A percentile compares a stretch with the other conserved stretches of the same genome.
Evolutionary conservation across 805 yeast species (phyloP).

Genomic region (Nematodospora valgi): DNA sequence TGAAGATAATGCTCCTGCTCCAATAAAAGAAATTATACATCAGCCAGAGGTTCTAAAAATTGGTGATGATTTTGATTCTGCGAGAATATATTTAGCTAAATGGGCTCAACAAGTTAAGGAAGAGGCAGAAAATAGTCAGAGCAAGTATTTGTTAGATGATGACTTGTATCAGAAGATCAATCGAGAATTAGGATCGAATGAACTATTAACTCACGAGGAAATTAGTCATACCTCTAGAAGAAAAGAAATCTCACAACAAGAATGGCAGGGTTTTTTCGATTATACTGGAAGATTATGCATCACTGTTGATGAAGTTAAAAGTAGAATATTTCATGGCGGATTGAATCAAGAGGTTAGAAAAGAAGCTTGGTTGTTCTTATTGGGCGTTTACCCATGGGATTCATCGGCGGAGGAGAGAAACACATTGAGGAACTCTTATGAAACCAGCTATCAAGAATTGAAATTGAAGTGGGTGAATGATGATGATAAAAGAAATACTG

Average conservation of each 20-base stretch:
- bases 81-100: slow-evolving; percentile 86
- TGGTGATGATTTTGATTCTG: slow-evolving; percentile 90
- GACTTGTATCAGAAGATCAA: slow-evolving; percentile 56
- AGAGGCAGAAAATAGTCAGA: slow-evolving; percentile 67
- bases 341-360: slow-evolving; percentile 53
- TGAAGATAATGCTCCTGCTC: slow-evolving; percentile 59
- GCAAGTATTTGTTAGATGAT: slow-evolving; percentile 51
- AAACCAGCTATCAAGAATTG: slow-evolving; percentile 58
- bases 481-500: slow-evolving; percentile 46
- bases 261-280: slow-evolving; percentile 88
- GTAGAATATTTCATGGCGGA: slow-evolving; percentile 89
- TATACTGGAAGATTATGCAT: slow-evolving; percentile 66
- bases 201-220: slow-evolving; percentile 56
- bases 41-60: slow-evolving; percentile 79
- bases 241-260: slow-evolving; percentile 61
- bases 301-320: slow-evolving; percentile 77
- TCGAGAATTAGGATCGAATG: slow-evolving; percentile 59
- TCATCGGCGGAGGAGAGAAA: slow-evolving; percentile 67
- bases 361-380: slow-evolving; percentile 82
- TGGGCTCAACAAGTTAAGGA: slow-evolving; percentile 96
- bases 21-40: slow-evolving; percentile 55
- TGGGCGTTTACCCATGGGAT: slow-evolving; percentile 89
- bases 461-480: slow-evolving; percentile 68
- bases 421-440: slow-evolving; percentile 52
- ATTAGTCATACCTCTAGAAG: slow-evolving; percentile 60